Evolutionary conservation across 345 rosid species (phyloP).

Genomic region (Aethionema arabicum): DNA sequence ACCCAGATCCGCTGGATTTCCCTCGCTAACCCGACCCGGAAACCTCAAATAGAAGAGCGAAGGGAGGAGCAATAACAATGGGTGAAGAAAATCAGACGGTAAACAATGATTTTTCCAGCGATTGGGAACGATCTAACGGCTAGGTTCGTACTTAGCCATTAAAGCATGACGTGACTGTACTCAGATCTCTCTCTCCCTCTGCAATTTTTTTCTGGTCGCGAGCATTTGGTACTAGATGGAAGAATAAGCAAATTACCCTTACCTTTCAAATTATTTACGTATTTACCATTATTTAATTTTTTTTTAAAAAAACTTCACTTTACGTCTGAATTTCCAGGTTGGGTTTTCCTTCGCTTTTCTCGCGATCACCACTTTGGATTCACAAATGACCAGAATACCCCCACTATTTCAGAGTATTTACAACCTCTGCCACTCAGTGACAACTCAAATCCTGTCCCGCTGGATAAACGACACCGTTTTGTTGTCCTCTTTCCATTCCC

Average conservation of each 20-base stretch:
- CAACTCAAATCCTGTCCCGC: not conserved
- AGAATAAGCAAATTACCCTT: constrained; percentile 11
- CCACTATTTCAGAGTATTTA: not conserved
- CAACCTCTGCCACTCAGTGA: not conserved
- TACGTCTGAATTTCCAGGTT: constrained; percentile 35
- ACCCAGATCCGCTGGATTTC: constrained; percentile 21
- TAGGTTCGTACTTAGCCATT: constrained; percentile 30
- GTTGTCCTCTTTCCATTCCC: not conserved
- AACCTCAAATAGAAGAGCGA: constrained; percentile 9
- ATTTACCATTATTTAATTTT: constrained; percentile 29
- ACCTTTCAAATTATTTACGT: constrained; percentile 16
- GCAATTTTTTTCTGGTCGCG: constrained; percentile 33
- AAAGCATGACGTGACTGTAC: constrained; percentile 40
- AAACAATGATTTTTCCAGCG: constrained; percentile 6
- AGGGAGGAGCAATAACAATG: constrained; percentile 6
- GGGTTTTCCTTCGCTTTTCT: constrained; percentile 7
- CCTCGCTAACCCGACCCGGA: constrained; percentile 27
- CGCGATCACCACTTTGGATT: constrained; percentile 10
- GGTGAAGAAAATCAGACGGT: constrained; percentile 32
- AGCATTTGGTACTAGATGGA: constrained; percentile 21
- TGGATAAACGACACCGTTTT: constrained; percentile 16
- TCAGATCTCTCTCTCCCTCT: constrained; percentile 46
- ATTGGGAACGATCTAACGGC: constrained; percentile 31
- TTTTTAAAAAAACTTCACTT: constrained; percentile 8
- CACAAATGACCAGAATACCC: constrained; percentile 17